Evolutionary conservation across 2,329 filamentous ascomycete species (phyloP).

Genomic region (Ophiocordyceps camponoti-leonardi): DNA sequence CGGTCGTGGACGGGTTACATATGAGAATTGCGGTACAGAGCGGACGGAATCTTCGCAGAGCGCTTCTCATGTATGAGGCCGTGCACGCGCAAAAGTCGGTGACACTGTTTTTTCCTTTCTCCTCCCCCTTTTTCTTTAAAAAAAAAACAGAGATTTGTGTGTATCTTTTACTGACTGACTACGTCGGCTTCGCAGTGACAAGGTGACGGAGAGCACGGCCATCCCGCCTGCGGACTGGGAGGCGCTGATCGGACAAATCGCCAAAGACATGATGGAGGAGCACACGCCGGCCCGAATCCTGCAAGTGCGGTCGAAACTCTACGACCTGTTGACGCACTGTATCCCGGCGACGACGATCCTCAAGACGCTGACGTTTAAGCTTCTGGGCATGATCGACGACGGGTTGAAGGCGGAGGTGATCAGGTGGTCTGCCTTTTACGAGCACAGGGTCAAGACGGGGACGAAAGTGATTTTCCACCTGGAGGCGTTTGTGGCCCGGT

Average conservation of each 20-base stretch:
- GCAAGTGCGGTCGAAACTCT: conserved; percentile 81
- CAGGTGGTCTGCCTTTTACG: conserved; percentile 93
- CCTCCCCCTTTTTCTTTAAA: too few species aligned
- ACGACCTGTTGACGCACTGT: conserved; percentile 91
- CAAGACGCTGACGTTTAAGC: conserved; percentile 87
- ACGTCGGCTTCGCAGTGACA: conserved; percentile 51
- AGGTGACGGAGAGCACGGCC: conserved; percentile 68
- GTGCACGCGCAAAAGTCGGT: conserved; percentile 91
- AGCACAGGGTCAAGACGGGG: conserved; percentile 82
- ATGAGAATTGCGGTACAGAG: conserved; percentile 78
- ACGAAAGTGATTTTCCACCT: conserved; percentile 96
- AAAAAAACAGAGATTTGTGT: too few species aligned
- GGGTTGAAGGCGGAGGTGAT: conserved; percentile 81
- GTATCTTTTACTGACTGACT: too few species aligned
- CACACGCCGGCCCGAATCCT: conserved; percentile 81
- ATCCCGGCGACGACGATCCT: conserved; percentile 90
- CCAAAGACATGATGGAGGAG: conserved; percentile 85
- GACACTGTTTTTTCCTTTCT: too few species aligned
- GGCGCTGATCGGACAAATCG: conserved; percentile 71
- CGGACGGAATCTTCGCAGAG: conserved; percentile 74
- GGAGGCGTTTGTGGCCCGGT: conserved; percentile 96
- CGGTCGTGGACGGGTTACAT: conserved; percentile 58
- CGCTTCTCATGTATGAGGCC: conserved; percentile 91
- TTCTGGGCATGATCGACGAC: conserved; percentile 77
- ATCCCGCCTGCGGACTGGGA: conserved; percentile 98